These are phyloP conservation scores for Herpetomonas tarakana DNA, from an alignment of 208 protist genomes.

Conservation along the genomic window DNA sequence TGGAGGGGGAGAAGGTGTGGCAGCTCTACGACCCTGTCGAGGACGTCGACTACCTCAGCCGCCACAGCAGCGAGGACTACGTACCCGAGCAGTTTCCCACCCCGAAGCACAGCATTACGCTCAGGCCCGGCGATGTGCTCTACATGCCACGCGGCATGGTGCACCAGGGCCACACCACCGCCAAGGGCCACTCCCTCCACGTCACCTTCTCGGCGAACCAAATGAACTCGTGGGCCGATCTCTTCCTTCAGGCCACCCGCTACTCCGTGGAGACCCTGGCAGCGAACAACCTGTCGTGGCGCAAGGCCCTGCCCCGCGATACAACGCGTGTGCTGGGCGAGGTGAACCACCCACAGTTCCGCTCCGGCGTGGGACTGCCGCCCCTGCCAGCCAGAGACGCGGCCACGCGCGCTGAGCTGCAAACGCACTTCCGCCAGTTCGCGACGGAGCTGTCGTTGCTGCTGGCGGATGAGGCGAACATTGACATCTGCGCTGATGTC, in stretches of 20 bases:
- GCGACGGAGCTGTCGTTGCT: conserved; percentile 38
- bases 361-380: conserved; percentile 16
- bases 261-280: conserved; percentile 49
- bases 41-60: conserved; percentile 59
- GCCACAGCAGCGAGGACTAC: conserved; percentile 80
- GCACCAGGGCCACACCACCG: conserved; percentile 83
- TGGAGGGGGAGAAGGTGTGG: conserved; percentile 94
- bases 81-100: conserved; percentile 68
- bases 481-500: conserved; percentile 50
- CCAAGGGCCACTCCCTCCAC: conserved; percentile 78
- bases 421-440: conserved; percentile 27
- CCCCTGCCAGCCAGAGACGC: conserved; percentile 22
- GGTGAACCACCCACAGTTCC: conserved; percentile 33
- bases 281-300: conserved; percentile 53
- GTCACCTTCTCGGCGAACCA: conserved; percentile 93
- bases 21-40: conserved; percentile 76
- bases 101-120: conserved; percentile 48
- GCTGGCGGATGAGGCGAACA: conserved; percentile 37
- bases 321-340: conserved; percentile 32
- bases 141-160: conserved; percentile 95
- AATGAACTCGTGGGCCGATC: conserved; percentile 68
- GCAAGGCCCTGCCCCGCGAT: conserved; percentile 33
- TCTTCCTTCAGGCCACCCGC: conserved; percentile 33
- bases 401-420: conserved; percentile 11
- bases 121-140: conserved; percentile 91